Evolutionary conservation across 2,329 filamentous ascomycete species (phyloP).

Genomic region (Fusarium temperatum): DNA sequence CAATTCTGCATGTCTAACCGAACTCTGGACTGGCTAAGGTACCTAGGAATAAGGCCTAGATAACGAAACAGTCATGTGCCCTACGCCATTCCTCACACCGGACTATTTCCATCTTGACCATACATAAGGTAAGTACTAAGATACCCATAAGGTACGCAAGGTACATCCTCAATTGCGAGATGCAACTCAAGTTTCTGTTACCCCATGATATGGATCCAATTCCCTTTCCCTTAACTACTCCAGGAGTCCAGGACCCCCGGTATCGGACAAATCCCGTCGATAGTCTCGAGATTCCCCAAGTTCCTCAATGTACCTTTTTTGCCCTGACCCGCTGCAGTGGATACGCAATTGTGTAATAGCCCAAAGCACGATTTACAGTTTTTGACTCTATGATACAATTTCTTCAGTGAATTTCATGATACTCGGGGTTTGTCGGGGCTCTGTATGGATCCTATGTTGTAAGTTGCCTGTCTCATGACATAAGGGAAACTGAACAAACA

Average conservation of each 20-base stretch:
- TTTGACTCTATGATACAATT: background rate
- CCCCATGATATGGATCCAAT: slow-evolving; percentile 15
- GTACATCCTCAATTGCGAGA: slow-evolving; percentile 17
- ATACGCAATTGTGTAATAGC: slow-evolving; percentile 36
- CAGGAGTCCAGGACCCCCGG: slow-evolving; percentile 3
- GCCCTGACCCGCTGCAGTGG: slow-evolving; percentile 24
- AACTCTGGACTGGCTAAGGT: background rate
- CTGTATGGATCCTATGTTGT: slow-evolving; percentile 24
- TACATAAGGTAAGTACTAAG: background rate
- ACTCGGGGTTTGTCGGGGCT: slow-evolving; percentile 11
- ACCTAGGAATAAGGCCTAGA: background rate
- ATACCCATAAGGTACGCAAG: background rate
- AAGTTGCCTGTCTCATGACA: slow-evolving; percentile 28
- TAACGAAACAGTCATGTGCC: slow-evolving; percentile 4
- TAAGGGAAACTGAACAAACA: slow-evolving; percentile 14
- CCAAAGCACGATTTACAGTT: slow-evolving; percentile 1
- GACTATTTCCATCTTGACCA: background rate
- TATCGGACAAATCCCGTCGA: slow-evolving; percentile 30
- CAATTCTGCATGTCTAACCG: background rate
- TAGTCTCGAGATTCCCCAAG: slow-evolving; percentile 2
- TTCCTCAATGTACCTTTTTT: slow-evolving; percentile 13
- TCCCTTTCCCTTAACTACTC: background rate
- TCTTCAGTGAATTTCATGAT: slow-evolving; percentile 24
- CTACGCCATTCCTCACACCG: background rate
- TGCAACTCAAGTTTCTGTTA: slow-evolving; percentile 16